These are phyloP conservation scores for Penicillium sp. DNA, from an alignment of 2,329 filamentous ascomycete species.

Conservation along the genomic window DNA sequence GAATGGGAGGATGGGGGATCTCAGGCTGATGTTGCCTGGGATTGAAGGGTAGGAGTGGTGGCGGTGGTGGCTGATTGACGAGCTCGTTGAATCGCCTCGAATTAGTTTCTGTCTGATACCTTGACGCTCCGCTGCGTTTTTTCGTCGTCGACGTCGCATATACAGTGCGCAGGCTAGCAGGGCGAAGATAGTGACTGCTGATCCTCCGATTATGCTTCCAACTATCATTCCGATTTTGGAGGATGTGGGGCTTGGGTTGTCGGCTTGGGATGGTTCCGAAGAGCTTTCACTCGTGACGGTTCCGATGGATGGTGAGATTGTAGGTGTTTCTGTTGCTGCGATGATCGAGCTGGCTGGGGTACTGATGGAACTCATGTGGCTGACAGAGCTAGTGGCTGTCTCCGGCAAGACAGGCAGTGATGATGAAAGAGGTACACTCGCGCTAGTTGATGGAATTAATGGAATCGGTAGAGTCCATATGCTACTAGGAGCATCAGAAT, in stretches of 20 bases:
- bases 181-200: slow-evolving; percentile 19
- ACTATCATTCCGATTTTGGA: slow-evolving; percentile 19
- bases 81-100: slow-evolving; percentile 13
- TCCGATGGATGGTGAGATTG: neutral
- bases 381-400: neutral
- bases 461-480: neutral
- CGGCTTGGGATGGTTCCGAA: neutral
- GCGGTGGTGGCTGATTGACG: slow-evolving; percentile 3
- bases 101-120: slow-evolving; percentile 17
- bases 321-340: neutral
- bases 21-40: neutral
- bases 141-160: slow-evolving; percentile 19
- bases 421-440: neutral
- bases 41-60: slow-evolving; percentile 5
- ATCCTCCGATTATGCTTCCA: slow-evolving; percentile 24
- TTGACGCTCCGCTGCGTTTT: neutral
- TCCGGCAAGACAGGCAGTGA: neutral
- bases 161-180: slow-evolving; percentile 20
- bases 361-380: neutral
- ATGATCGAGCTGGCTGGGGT: neutral
- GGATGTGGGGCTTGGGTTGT: neutral
- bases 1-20: slow-evolving; percentile 3
- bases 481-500: neutral
- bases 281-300: neutral
- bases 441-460: neutral